These are phyloP conservation scores for Colletotrichum melonis DNA, from an alignment of 2,329 filamentous ascomycete species.

Conservation along the genomic window DNA sequence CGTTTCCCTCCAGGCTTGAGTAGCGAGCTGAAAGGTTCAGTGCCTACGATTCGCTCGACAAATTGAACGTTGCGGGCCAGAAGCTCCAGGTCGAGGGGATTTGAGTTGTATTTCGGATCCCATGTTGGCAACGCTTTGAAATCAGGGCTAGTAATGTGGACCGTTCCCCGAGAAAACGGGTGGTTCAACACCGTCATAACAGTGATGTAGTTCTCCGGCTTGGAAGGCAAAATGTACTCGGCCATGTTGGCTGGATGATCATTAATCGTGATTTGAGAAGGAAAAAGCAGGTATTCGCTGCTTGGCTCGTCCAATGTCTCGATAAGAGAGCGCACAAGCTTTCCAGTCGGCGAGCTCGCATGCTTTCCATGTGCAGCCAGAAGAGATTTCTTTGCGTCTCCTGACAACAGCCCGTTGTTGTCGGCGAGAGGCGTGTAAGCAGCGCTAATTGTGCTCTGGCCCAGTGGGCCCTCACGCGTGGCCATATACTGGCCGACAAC, in stretches of 20 bases:
- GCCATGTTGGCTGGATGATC: constrained; percentile 41
- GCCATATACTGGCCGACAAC: constrained; percentile 49
- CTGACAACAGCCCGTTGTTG: constrained; percentile 40
- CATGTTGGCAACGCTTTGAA: constrained; percentile 58
- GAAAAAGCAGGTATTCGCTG: constrained; percentile 49
- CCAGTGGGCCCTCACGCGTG: constrained; percentile 47
- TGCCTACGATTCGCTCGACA: constrained; percentile 49
- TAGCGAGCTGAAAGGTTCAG: constrained; percentile 53
- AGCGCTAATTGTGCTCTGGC: constrained; percentile 36
- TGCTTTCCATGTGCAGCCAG: constrained; percentile 37
- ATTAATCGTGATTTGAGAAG: constrained; percentile 42
- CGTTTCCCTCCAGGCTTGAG: constrained; percentile 52
- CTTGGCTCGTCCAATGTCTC: constrained; percentile 43
- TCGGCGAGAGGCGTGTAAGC: constrained; percentile 49
- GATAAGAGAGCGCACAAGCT: constrained; percentile 42
- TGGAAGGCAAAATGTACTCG: constrained; percentile 37
- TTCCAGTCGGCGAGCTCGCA: constrained; percentile 32
- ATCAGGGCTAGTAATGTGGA: constrained; percentile 64
- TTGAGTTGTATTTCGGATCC: constrained; percentile 65
- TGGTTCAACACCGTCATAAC: constrained; percentile 70
- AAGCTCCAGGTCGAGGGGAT: constrained; percentile 67
- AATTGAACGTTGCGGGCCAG: constrained; percentile 57
- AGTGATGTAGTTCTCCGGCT: constrained; percentile 63
- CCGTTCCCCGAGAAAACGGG: constrained; percentile 68
- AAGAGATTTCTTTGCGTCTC: constrained; percentile 40